Base-by-base conservation (phyloP, 2,329 filamentous ascomycete genomes). In the Colletotrichum godetiae region DNA sequence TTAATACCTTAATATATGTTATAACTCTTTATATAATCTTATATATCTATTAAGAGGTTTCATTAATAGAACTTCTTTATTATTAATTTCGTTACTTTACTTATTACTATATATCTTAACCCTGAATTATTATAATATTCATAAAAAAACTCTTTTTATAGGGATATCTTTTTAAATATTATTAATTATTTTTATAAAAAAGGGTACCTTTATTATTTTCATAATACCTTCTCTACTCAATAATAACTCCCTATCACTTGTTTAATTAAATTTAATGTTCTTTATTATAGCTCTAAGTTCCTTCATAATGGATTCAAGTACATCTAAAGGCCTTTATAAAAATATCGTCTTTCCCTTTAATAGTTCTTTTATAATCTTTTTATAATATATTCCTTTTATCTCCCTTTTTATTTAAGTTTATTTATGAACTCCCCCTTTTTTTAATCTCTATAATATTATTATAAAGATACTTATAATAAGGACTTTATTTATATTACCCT, bases 41-140 rank as follows among this genome's bases (percentile, higher is more conserved):
- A 55, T 12, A 46, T 3, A 12, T 11, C 2, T 13, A 5, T 13
- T 11, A n/a, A 11, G 5, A 53, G 1, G 11, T 53, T 22, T 11
- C 1, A 4, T 7, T 53, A 22, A 53, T 35, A 58, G 8, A n/a
- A 24, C n/a, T 35, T 58, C 4, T 31, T 37, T 58, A 58, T 1
- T 10, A 58, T 11, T 24, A 69, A n/a, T n/a, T 53, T 8, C 1
- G 27, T 42, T 1, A 7, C 15, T 15, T 64, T 49, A 53, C 4
- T 12, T 24, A 24, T 11, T 13, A 37, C 56, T 58, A 68, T 29
- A 55, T 31, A 68, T 1, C 5, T 15, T 31, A 12, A 19, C 13
- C 37, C 63, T 29, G 55, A 19, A 4, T 61, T 37, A 33, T 61
- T 53, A 33, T 68, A 63, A 29, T 61, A 68, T 61, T 62, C 29